Evolutionary conservation across 768 basidiomycete genomes (phyloP).

Genomic region (Lactarius psammicola): DNA sequence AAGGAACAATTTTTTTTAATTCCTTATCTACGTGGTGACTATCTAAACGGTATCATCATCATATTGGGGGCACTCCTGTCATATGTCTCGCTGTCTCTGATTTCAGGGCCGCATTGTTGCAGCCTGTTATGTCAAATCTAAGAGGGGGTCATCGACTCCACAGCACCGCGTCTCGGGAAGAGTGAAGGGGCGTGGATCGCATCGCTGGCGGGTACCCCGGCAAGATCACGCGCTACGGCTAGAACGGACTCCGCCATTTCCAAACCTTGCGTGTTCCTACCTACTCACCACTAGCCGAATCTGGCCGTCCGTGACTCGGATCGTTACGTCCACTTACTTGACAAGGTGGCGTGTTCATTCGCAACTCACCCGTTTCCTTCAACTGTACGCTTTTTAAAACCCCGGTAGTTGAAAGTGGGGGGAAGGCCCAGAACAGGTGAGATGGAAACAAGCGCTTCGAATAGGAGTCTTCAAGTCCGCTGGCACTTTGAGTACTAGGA

Average conservation of each 20-base stretch:
- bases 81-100: conserved; percentile 10
- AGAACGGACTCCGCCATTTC: conserved; percentile 24
- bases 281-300: conserved; percentile 24
- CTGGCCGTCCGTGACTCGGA: conserved; percentile 26
- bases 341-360: conserved; percentile 24
- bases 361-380: neutral
- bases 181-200: conserved; percentile 16
- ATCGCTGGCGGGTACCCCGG: conserved; percentile 20
- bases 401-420: conserved; percentile 21
- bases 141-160: conserved; percentile 20
- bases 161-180: conserved; percentile 20
- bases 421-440: conserved; percentile 18
- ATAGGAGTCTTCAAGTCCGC: conserved; percentile 26
- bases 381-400: conserved; percentile 20
- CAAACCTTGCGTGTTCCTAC: conserved; percentile 24
- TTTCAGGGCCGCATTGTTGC: conserved; percentile 25
- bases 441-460: conserved; percentile 15
- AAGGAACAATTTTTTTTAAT: conserved; percentile 11
- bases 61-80: conserved; percentile 18
- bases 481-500: conserved; percentile 18
- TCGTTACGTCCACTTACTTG: conserved; percentile 24
- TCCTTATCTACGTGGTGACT: conserved; percentile 7
- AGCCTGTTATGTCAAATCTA: conserved; percentile 26
- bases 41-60: conserved; percentile 7
- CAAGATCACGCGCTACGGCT: conserved; percentile 28